Evolutionary conservation across 306 rosid species (phyloP), one percentile per base, ranked within the genome.

Genomic region (Cyamopsis tetragonoloba): DNA sequence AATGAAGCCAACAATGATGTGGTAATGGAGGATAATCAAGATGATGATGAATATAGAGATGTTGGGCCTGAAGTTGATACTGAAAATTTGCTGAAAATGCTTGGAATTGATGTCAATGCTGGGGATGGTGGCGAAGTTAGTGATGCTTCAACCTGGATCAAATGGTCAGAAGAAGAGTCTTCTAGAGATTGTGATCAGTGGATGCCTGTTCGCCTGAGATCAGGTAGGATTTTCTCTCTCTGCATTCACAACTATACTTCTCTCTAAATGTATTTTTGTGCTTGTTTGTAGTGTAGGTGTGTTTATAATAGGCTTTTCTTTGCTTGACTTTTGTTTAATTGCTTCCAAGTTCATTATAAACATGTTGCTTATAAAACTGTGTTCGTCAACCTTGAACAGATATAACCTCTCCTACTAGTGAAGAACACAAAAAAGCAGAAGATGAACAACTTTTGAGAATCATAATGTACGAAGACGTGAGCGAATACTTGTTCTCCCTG

Each of bases 131-230:
- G 75, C 12, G 98, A 89, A 78, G 84, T 83, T 7, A 92, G 78
- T 50, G 96, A 89, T 44, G 39, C 63, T 44, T 80, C 87, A 17
- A 88, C 96, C 47, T 92, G 98, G 98, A 60, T 59, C 63, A 86
- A 81, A 84, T 92, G 98, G 98, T 86, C 96, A 23, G 83, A 81
- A 79, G 96, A 87, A 81, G 98, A 92, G 82, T 83, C 84, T 63
- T 83, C 67, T 17, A 89, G 96, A 77, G 98, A 92, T 82, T 46
- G 73, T 81, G 86, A 81, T 71, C 96, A 92, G 72, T 92, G 98
- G 98, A 84, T 87, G 96, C 96, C 96, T 68, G 61, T 88, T 55
- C 93, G 59, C 17, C 62, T 68, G 74, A 83, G 75, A 76, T 63
- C 80, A 80, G 87, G 80, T 84, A 77, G 71, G 80, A 78, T 74